Percentiles rank a stretch among this genome's conserved stretches.
Conservation (phyloP, 2,329 filamentous ascomycete species). For the Botryotinia calthae region DNA sequence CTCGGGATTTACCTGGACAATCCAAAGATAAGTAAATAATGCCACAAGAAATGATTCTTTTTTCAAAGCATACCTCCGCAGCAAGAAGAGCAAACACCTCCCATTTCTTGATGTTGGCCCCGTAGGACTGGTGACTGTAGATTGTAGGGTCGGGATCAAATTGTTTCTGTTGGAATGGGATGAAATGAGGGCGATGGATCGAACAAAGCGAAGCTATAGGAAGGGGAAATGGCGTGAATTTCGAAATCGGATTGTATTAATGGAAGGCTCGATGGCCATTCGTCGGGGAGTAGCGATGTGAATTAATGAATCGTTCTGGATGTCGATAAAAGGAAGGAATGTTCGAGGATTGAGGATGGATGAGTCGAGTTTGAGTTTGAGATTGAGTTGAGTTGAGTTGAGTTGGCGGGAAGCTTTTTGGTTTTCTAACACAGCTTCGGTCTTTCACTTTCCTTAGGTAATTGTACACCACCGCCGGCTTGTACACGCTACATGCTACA, state of each 20-base stretch:
- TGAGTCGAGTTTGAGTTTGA: not conserved
- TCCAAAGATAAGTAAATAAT: constrained; percentile 35
- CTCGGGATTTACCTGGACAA: constrained; percentile 66
- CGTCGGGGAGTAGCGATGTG: constrained; percentile 15
- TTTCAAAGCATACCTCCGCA: constrained; percentile 50
- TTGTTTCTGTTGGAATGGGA: constrained; percentile 25
- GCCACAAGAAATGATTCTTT: constrained; percentile 19
- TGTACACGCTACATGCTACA: constrained; percentile 17
- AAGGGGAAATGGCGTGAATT: constrained; percentile 10
- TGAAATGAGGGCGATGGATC: constrained; percentile 31
- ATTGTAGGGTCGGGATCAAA: constrained; percentile 30
- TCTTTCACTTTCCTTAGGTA: constrained; percentile 17
- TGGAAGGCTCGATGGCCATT: constrained; percentile 24
- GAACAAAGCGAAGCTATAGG: constrained; percentile 27
- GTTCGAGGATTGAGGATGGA: not conserved
- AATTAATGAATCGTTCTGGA: not conserved
- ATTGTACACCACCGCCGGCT: constrained; percentile 17
- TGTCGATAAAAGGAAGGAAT: constrained; percentile 21
- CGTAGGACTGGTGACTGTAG: constrained; percentile 31
- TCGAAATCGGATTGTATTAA: constrained; percentile 10
- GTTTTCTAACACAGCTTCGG: constrained; percentile 18
- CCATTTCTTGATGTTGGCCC: constrained; percentile 50
- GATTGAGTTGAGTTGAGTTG: not conserved
- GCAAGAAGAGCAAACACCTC: constrained; percentile 60
- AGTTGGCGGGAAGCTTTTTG: constrained; percentile 18